Evolutionary conservation across 345 rosid species (phyloP).

Genomic region (Acer negundo): DNA sequence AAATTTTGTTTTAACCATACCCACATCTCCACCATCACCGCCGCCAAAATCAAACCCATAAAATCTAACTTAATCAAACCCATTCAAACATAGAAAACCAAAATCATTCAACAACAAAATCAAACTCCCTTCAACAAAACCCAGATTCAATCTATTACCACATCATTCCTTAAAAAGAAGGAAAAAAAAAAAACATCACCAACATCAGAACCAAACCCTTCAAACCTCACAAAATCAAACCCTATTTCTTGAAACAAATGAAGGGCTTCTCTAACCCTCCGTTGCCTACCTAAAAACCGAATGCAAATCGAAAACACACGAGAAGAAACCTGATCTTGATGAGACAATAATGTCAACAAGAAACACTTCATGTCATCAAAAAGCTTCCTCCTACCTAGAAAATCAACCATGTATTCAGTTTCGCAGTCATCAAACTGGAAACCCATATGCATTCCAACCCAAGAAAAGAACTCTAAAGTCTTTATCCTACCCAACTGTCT

Average conservation of each 20-base stretch:
- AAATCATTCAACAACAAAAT: no score
- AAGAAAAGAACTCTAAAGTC: conserved; percentile 36
- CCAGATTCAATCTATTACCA: no score
- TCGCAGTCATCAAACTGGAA: conserved; percentile 34
- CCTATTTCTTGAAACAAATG: no score
- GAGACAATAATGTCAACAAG: conserved; percentile 24
- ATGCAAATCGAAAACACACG: conserved; percentile 33
- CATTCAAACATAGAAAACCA: no score
- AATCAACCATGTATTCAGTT: conserved; percentile 35
- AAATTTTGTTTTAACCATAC: no score
- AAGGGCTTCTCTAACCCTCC: conserved; percentile 37
- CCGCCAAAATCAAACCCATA: no score
- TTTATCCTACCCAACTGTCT: conserved; percentile 32
- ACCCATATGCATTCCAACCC: conserved; percentile 36
- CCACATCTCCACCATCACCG: no score
- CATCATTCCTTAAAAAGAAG: no score
- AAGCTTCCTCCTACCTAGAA: conserved; percentile 41
- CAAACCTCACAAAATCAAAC: not conserved
- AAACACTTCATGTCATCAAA: conserved; percentile 40
- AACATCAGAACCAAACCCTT: no score
- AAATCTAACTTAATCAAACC: no score
- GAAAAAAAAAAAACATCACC: no score
- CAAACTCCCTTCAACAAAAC: no score
- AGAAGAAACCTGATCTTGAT: conserved; percentile 25
- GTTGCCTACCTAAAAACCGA: conserved; percentile 39